Evolutionary conservation across 1,139 yeast genomes (phyloP).

Genomic region (Petasospora rhodanensis): DNA sequence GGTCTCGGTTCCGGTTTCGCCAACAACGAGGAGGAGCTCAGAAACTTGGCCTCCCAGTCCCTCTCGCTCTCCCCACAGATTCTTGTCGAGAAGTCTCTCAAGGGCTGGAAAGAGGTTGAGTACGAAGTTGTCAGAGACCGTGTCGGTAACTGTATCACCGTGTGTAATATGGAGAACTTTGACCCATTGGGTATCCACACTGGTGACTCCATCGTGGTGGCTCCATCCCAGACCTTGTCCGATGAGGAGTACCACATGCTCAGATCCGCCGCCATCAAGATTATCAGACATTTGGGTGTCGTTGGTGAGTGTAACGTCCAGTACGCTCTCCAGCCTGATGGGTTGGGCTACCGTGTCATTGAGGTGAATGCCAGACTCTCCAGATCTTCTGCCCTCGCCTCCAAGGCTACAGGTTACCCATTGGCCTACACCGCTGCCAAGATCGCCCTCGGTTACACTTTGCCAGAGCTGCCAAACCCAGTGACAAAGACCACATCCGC

Average conservation of each 20-base stretch:
- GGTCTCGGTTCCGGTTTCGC: conserved; percentile 99
- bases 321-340: conserved; percentile 93
- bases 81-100: conserved; percentile 90
- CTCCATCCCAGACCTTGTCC: conserved; percentile 95
- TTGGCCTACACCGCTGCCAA: conserved; percentile 98
- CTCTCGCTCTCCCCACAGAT: conserved; percentile 90
- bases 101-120: conserved; percentile 99
- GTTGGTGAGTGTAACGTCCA: conserved; percentile 99
- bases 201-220: conserved; percentile 98
- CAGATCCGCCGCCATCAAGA: conserved; percentile 94
- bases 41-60: conserved; percentile 83
- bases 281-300: conserved; percentile 95
- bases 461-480: conserved; percentile 94
- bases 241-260: conserved; percentile 98
- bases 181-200: conserved; percentile 98
- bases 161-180: conserved; percentile 98
- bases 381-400: conserved; percentile 95
- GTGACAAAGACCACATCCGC: conserved; percentile 96
- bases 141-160: conserved; percentile 95
- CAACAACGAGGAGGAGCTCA: conserved; percentile 70
- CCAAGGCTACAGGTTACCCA: conserved; percentile 98
- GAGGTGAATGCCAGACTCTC: conserved; percentile 98
- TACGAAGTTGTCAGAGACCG: conserved; percentile 98
- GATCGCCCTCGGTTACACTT: conserved; percentile 88
- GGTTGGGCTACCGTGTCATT: conserved; percentile 91